A percentile compares a stretch with the other conserved stretches of the same genome.
These are phyloP conservation scores for Lactarius quietus DNA, from an alignment of 768 basidiomycete species.

Conservation along the genomic window DNA sequence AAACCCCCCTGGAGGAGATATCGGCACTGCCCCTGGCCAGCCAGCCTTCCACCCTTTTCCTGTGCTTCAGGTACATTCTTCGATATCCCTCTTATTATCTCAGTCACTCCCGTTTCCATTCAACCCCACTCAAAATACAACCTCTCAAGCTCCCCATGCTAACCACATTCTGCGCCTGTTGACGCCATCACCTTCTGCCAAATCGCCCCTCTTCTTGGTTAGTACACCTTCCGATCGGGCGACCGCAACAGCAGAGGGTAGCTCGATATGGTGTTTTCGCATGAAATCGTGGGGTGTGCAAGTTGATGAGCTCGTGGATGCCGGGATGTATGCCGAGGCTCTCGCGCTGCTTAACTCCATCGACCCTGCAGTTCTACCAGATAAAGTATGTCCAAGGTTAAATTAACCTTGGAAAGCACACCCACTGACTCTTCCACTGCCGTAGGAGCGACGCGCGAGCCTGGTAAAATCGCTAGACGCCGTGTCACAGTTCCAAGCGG, in stretches of 20 bases:
- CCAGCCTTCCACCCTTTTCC: conserved; percentile 50
- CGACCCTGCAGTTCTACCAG: conserved; percentile 53
- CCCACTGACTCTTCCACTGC: conserved; percentile 10
- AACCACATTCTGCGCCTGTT: conserved; percentile 63
- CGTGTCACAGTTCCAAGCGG: conserved; percentile 66
- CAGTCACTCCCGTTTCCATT: conserved; percentile 70
- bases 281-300: conserved; percentile 78
- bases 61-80: conserved; percentile 67
- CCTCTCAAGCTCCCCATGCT: conserved; percentile 27
- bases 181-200: conserved; percentile 48
- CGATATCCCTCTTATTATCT: conserved; percentile 55
- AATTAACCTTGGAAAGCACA: neutral
- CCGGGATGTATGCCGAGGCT: conserved; percentile 70
- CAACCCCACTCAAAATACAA: conserved; percentile 31
- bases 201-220: conserved; percentile 57
- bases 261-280: conserved; percentile 68
- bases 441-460: conserved; percentile 51
- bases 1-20: conserved; percentile 27
- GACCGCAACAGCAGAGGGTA: conserved; percentile 63
- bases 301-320: conserved; percentile 75
- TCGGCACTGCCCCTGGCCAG: conserved; percentile 31
- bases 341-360: conserved; percentile 72
- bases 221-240: conserved; percentile 74
- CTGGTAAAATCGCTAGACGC: conserved; percentile 72
- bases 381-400: conserved; percentile 48